Percentiles rank a stretch among this genome's conserved stretches.
These are phyloP conservation scores for Rhizopus delemar DNA, from an alignment of 371 early-diverging fungal species.

Conservation along the genomic window DNA sequence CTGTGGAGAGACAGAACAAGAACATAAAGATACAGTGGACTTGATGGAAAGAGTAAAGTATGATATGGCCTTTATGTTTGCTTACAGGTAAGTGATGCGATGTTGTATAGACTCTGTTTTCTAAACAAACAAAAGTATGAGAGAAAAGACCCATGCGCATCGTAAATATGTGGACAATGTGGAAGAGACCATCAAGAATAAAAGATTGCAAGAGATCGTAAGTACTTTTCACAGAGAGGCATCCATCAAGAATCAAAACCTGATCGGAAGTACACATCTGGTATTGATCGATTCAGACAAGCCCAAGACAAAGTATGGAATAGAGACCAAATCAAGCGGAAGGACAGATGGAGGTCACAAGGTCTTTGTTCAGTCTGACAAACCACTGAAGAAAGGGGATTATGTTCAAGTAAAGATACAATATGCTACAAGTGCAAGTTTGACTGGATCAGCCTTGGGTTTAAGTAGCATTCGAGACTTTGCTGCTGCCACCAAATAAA, in stretches of 20 bases:
- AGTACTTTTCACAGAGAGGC: constrained; percentile 65
- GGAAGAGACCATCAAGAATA: constrained; percentile 57
- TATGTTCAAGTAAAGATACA: constrained; percentile 37
- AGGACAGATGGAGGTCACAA: constrained; percentile 63
- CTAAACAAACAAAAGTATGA: constrained; percentile 46
- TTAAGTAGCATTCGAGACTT: constrained; percentile 26
- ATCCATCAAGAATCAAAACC: constrained; percentile 48
- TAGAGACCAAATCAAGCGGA: constrained; percentile 46
- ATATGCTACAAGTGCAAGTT: constrained; percentile 40
- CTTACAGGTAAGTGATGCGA: constrained; percentile 52
- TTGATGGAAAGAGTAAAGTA: constrained; percentile 70
- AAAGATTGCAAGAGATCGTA: constrained; percentile 69
- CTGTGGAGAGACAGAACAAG: constrained; percentile 80
- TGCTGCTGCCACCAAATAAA: not conserved
- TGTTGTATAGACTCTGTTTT: not conserved
- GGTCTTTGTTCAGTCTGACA: constrained; percentile 42
- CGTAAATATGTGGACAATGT: constrained; percentile 71
- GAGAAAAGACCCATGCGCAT: constrained; percentile 80
- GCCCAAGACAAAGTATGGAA: constrained; percentile 41
- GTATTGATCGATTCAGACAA: constrained; percentile 69
- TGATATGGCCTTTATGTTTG: constrained; percentile 84
- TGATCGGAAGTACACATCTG: constrained; percentile 58
- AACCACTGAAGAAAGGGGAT: constrained; percentile 29
- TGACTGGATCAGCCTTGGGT: constrained; percentile 26
- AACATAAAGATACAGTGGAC: constrained; percentile 70